Evolutionary conservation across 2,329 filamentous ascomycete genomes (phyloP).

Genomic region (Epichloe bromicola): DNA sequence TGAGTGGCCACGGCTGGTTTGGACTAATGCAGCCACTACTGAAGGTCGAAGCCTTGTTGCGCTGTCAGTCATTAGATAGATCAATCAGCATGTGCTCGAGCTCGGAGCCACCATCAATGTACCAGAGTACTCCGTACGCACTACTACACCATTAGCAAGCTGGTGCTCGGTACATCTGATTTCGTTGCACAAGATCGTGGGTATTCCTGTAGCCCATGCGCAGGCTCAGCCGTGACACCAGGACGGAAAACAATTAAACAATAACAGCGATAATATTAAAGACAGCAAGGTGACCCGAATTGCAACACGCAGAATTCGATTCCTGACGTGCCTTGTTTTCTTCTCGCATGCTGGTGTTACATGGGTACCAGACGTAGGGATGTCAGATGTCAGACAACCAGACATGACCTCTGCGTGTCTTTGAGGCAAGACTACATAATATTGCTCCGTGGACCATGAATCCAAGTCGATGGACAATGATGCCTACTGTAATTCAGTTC

Average conservation of each 20-base stretch:
- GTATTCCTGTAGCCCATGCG: not conserved
- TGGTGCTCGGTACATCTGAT: not conserved
- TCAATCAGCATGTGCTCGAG: not conserved
- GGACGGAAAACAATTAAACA: not conserved
- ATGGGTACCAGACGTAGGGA: not conserved
- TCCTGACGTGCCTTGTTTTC: not conserved
- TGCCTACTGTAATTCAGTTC: not conserved
- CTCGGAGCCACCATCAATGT: not conserved
- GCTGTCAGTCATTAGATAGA: not conserved
- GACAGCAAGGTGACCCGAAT: not conserved
- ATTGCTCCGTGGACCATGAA: no score
- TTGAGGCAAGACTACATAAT: not conserved
- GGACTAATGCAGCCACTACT: conserved; percentile 1
- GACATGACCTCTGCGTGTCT: not conserved
- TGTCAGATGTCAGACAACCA: not conserved
- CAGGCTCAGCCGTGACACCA: not conserved
- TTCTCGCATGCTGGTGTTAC: not conserved
- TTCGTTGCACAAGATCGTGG: not conserved
- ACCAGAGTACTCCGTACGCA: not conserved
- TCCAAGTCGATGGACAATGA: no score
- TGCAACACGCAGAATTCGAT: not conserved
- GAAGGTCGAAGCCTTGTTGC: not conserved
- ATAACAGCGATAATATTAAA: not conserved
- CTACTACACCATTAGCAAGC: not conserved
- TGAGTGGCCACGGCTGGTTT: not conserved